phyloP scores from a whole-genome alignment of 2,329 filamentous ascomycete genomes.

The Arthrobotrys entomopaga region DNA sequence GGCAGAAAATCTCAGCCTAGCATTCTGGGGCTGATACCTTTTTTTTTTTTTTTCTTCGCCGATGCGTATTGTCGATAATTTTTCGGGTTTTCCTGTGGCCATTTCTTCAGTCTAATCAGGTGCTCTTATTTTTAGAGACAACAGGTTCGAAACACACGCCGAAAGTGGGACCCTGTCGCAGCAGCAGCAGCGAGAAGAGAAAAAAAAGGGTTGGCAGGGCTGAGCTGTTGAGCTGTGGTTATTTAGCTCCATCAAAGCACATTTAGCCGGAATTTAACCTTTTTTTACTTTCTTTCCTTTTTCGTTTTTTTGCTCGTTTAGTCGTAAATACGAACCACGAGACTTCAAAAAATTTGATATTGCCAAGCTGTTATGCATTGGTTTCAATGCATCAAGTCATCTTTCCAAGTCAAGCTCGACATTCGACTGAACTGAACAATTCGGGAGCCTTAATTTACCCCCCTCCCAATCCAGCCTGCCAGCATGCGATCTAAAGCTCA shows the following conservation, averaged over 20 bases:
- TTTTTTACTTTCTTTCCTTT: background rate
- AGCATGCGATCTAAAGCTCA: constrained; percentile 2
- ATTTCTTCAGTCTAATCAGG: constrained; percentile 37
- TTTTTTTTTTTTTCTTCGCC: no score
- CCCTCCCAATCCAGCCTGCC: constrained; percentile 21
- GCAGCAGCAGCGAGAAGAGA: no score
- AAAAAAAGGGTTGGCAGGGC: constrained; percentile 34
- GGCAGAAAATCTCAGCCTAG: constrained; percentile 5
- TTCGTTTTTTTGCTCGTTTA: background rate
- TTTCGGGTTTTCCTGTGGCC: constrained; percentile 22
- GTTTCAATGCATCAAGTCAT: constrained; percentile 51
- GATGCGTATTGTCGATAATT: background rate
- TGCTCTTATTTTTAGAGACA: constrained; percentile 56
- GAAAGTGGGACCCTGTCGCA: constrained; percentile 6
- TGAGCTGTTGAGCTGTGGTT: constrained; percentile 45
- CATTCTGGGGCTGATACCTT: constrained; percentile 21
- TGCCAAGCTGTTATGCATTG: constrained; percentile 47
- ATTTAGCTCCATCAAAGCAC: constrained; percentile 1
- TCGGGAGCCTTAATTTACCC: constrained; percentile 19
- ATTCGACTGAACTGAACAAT: background rate
- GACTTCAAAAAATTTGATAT: constrained; percentile 34
- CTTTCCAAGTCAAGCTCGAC: constrained; percentile 40
- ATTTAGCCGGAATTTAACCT: constrained; percentile 40
- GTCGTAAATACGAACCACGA: constrained; percentile 41
- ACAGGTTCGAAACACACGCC: background rate